Conservation (phyloP, 257 asterid genomes). For the Euphrasia confusa region DNA sequence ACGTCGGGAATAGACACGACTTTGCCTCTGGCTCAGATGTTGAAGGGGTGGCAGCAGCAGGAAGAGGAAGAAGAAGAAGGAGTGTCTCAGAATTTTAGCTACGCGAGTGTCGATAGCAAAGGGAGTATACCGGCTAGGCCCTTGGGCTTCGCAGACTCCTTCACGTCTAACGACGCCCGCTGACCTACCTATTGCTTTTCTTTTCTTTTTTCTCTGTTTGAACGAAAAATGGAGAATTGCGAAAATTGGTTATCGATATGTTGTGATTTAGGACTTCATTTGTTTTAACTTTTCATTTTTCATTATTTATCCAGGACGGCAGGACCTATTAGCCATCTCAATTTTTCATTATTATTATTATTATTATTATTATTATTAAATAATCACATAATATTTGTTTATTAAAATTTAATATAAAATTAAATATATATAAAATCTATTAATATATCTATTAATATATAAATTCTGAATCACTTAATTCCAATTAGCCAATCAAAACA, state of each 20-base stretch:
- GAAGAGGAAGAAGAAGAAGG: slow-evolving; percentile 56
- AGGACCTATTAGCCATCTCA: too few relatives aligned
- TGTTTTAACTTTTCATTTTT: too few relatives aligned
- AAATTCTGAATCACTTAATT: too few relatives aligned
- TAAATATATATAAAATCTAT: too few relatives aligned
- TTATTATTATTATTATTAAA: too few relatives aligned
- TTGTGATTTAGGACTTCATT: neutral
- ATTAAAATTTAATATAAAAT: too few relatives aligned
- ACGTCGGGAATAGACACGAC: slow-evolving; percentile 30
- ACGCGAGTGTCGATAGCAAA: slow-evolving; percentile 50
- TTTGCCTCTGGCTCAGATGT: slow-evolving; percentile 56
- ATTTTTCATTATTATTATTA: too few relatives aligned
- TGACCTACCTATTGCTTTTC: slow-evolving; percentile 12
- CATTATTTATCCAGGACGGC: too few relatives aligned
- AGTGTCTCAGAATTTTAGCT: slow-evolving; percentile 29
- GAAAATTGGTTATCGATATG: neutral
- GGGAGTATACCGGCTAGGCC: slow-evolving; percentile 68
- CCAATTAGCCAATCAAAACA: too few relatives aligned
- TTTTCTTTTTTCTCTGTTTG: neutral
- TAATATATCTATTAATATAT: too few relatives aligned
- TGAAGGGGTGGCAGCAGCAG: slow-evolving; percentile 48
- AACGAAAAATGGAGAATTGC: neutral
- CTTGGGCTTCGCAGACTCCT: slow-evolving; percentile 52
- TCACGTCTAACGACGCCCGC: slow-evolving; percentile 65
- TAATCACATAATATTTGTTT: too few relatives aligned